Base-by-base conservation (phyloP, 345 rosid genomes). In the Eucalyptus pauciflora region DNA sequence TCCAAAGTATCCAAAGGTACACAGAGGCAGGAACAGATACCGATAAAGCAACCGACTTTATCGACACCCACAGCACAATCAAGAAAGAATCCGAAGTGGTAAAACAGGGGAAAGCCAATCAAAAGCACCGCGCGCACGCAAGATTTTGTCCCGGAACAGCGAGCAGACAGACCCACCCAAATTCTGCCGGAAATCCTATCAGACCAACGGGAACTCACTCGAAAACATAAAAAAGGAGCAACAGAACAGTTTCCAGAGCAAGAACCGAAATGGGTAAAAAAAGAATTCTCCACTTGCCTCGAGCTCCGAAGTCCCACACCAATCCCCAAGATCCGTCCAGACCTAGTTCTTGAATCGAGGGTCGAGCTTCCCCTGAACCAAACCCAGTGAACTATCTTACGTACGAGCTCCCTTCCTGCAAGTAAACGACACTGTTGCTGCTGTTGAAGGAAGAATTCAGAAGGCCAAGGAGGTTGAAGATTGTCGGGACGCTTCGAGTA, bases 31-130 rank as follows among this genome's bases (percentile, higher is more conserved):
- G 91, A 91, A 88, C 93, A 79, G 91, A 89, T 86, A 88, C 89
- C 92, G 91, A 93, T 89, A 93, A 94, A 94, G 96, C 91, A 86
- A 88, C 69, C 69, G 81, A 87, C 86, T 86, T 62, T 86, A 87
- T 91, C 91, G 50, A 91, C 88, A 92, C 91, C 92, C 92, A 87
- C 90, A 92, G 93, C 90, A 89, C 90, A 87, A 5, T 43, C 89
- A 87, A 76, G 88, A 88, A 85, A 87, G 89, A 79, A 87, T 46
- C 80, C 88, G 48, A 76, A 76, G 83, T 76, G 83, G 83, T 76
- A 76, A 76, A 76, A 76, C 88, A 67, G 27, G 85, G 90, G 87
- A 89, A 67, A 86, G 79, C 85, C 51, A 83, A 60, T 67, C 87
- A 90, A 76, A 76, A 90, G 88, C 87, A 56, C 92, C 89, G 15